Evolutionary conservation across 495 filamentous ascomycete species (phyloP).

Genomic region (Podospora comata): DNA sequence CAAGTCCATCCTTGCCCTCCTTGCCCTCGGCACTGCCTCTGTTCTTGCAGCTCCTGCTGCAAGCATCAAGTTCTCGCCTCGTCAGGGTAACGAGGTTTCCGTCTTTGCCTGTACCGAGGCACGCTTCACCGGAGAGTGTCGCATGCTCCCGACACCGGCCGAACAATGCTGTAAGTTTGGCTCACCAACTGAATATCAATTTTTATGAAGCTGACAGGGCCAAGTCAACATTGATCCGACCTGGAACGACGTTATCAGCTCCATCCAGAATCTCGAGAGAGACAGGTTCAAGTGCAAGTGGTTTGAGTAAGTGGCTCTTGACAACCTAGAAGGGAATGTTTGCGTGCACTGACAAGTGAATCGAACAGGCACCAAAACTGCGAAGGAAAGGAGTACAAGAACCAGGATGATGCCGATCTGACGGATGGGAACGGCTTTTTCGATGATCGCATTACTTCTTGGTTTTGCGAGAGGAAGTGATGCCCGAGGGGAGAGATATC

Average conservation of each 20-base stretch:
- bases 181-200: not conserved
- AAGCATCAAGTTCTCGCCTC: not conserved
- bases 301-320: not conserved
- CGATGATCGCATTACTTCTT: not conserved
- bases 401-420: slow-evolving; percentile 2
- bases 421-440: not conserved
- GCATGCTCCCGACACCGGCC: not conserved
- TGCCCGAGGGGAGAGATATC: too few relatives aligned
- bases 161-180: not conserved
- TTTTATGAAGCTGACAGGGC: not conserved
- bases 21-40: not conserved
- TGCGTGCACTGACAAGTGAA: not conserved
- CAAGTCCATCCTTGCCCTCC: not conserved
- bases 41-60: not conserved
- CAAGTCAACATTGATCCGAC: not conserved
- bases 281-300: not conserved
- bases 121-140: not conserved
- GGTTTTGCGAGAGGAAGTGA: not conserved
- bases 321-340: not conserved
- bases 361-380: not conserved
- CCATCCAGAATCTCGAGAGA: not conserved
- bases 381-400: not conserved
- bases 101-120: not conserved
- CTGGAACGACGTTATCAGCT: slow-evolving; percentile 1
- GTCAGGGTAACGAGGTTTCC: not conserved